Base-by-base conservation (phyloP, 495 filamentous ascomycete species). In the Aspergillus indologenus region DNA sequence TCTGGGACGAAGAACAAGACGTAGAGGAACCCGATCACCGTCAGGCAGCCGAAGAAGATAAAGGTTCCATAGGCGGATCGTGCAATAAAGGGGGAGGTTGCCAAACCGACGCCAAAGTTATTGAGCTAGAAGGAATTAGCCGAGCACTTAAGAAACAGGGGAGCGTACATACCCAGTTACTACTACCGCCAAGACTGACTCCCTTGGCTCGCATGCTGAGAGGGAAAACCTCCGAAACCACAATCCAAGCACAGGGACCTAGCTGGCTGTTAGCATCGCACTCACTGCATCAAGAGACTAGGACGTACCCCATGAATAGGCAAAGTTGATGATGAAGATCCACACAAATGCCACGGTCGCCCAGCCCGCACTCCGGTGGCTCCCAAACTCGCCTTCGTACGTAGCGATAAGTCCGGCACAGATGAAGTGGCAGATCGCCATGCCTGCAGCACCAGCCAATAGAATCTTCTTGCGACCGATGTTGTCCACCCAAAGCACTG, bases 381-480 rank as follows among this genome's bases (percentile, higher is more conserved):
- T 43, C 2, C 59, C 51, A 59, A 73, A 81, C 2, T 58, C 47
- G 50, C 65, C 24, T 26, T 75, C 56, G 57, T 72, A 79, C 0
- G 60, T 61, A 9, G 71, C 79, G 48, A 75, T 70, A 42, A 81
- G 70, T 31, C 70, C 68, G 2, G 71, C 77, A 5, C 79, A 72
- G 45, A 82, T 74, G 57, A 81, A 69, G 52, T 80, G 79, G 61
- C 87, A 81, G 26, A 65, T 71, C 0, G 80, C 86, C 90, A 93
- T 95, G 40, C 83, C 85, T 44, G 89, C 66, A 8, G 85, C 87
- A 45, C 90, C 89, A 9, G 76, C 83, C 48, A 92, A 83, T 21
- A 95, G 79, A n/a, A 92, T 79, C n/a, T 85, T 82, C 59, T 89
- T 82, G 17, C 89, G 87, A 24, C 89, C 89, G 26, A 84, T 84